phyloP scores from a whole-genome alignment of 805 yeast genomes.

The Zygotorulaspora chibaensis region DNA sequence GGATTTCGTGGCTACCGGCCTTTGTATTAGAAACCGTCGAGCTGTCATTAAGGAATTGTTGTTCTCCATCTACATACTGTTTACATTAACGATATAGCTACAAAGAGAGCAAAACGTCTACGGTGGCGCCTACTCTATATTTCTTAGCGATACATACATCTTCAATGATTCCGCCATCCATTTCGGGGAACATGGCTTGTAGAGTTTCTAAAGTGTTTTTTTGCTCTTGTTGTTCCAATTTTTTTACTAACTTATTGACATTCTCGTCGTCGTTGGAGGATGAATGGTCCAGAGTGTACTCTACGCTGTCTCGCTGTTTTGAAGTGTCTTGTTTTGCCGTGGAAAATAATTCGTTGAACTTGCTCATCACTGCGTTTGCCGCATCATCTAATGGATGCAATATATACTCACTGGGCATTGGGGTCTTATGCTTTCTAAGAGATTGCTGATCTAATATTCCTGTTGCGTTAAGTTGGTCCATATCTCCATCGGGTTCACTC shows the following conservation, averaged over 20 bases:
- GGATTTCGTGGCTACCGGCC: not conserved
- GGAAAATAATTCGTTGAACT: conserved; percentile 24
- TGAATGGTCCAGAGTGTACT: not conserved
- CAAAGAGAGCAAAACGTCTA: conserved; percentile 45
- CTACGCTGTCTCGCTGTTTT: not conserved
- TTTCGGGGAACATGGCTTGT: conserved; percentile 66
- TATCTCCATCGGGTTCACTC: too few species aligned
- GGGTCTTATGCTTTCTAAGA: conserved; percentile 1
- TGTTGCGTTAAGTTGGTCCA: too few species aligned
- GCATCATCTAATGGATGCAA: conserved; percentile 29
- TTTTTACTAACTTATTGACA: conserved; percentile 33
- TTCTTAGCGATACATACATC: conserved; percentile 67
- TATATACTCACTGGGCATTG: conserved; percentile 19
- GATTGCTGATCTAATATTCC: not conserved
- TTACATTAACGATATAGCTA: conserved; percentile 2
- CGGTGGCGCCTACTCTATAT: conserved; percentile 65
- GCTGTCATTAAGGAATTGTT: not conserved
- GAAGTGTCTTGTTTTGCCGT: conserved; percentile 6
- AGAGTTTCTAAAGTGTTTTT: conserved; percentile 47
- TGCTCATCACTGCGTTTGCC: conserved; percentile 19
- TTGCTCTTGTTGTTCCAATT: conserved; percentile 42
- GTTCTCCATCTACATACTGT: not conserved
- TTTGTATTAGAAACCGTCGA: not conserved
- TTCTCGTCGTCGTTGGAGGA: conserved; percentile 22
- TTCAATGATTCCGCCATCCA: conserved; percentile 62